Evolutionary conservation across 106 monocot genomes (phyloP).

Genomic region (Platanthera guangdongensis): DNA sequence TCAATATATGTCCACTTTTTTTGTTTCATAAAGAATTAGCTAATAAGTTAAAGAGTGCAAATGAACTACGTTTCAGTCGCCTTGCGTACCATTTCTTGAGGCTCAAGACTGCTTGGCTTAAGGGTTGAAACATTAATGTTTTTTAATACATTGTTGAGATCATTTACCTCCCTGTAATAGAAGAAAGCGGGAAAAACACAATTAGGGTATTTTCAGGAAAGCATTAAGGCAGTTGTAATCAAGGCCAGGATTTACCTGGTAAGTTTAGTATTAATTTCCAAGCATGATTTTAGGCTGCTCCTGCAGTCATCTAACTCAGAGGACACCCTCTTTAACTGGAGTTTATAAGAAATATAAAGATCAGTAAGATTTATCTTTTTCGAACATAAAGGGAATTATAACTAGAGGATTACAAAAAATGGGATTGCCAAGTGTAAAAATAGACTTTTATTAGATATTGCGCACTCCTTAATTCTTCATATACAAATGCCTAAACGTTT

Average conservation of each 20-base stretch:
- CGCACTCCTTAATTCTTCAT: no score
- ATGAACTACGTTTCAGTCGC: neutral
- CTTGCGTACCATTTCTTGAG: conserved; percentile 31
- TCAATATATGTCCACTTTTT: neutral
- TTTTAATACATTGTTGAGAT: conserved; percentile 32
- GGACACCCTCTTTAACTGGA: conserved; percentile 54
- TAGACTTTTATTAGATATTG: no score
- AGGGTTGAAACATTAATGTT: conserved; percentile 18
- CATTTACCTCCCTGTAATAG: conserved; percentile 52
- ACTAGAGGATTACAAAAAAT: no score
- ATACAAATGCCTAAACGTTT: no score
- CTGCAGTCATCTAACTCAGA: conserved; percentile 75
- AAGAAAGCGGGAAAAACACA: neutral
- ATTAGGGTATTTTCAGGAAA: neutral
- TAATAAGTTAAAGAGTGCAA: neutral
- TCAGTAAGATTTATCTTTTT: neutral
- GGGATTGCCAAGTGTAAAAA: no score
- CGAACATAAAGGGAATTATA: no score
- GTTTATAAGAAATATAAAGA: conserved; percentile 4
- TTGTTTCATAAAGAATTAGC: neutral
- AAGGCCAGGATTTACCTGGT: conserved; percentile 37
- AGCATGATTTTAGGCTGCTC: conserved; percentile 48
- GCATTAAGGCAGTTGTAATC: neutral
- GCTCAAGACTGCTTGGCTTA: conserved; percentile 13
- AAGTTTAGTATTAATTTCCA: conserved; percentile 63